These are phyloP conservation scores for Erysimum cheiri DNA, from an alignment of 441 rosid species.

Conservation along the genomic window DNA sequence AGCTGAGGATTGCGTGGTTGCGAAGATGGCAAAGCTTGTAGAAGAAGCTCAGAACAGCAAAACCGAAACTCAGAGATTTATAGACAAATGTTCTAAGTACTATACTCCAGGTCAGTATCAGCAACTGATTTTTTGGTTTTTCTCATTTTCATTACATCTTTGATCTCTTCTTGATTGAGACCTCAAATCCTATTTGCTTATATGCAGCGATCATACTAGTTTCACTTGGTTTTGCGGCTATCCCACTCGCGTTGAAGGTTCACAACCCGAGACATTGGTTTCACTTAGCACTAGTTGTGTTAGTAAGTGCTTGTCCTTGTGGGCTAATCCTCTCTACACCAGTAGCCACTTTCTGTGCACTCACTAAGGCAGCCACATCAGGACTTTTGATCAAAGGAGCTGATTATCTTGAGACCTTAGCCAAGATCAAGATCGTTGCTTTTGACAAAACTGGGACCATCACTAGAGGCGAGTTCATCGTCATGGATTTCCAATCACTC, in stretches of 20 bases:
- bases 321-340: slow-evolving; percentile 92
- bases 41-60: slow-evolving; percentile 94
- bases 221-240: slow-evolving; percentile 55
- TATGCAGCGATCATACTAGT: slow-evolving; percentile 62
- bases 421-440: slow-evolving; percentile 72
- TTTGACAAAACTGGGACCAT: slow-evolving; percentile 97
- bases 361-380: slow-evolving; percentile 77
- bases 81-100: slow-evolving; percentile 73
- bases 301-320: slow-evolving; percentile 96
- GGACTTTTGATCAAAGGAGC: slow-evolving; percentile 91
- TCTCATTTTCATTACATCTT: background rate
- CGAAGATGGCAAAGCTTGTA: slow-evolving; percentile 90
- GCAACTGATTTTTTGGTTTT: slow-evolving; percentile 3
- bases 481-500: slow-evolving; percentile 62
- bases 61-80: slow-evolving; percentile 69
- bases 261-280: slow-evolving; percentile 61
- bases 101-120: slow-evolving; percentile 76
- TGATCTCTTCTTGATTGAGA: background rate
- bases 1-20: slow-evolving; percentile 86
- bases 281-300: slow-evolving; percentile 76
- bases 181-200: background rate
- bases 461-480: slow-evolving; percentile 83
- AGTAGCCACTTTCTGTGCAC: slow-evolving; percentile 90
- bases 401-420: slow-evolving; percentile 72
- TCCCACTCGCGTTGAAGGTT: slow-evolving; percentile 59